A percentile compares a stretch with the other conserved stretches of the same genome.
Conservation (phyloP, 163 green algal species). For the Trebouxiophyceae sp. region DNA sequence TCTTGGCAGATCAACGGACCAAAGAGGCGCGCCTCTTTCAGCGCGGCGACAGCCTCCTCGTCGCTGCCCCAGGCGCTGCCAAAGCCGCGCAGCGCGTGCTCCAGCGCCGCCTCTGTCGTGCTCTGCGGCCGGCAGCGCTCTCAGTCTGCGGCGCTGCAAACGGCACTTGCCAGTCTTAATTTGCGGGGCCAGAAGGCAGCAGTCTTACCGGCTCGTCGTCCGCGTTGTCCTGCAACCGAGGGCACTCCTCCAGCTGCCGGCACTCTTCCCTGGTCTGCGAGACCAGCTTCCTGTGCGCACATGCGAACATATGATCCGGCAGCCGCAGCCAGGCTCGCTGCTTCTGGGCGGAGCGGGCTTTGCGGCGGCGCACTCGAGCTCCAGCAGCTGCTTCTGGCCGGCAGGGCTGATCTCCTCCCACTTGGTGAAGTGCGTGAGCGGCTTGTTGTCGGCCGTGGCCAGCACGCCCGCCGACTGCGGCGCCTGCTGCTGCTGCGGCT, state of each 20-base stretch:
- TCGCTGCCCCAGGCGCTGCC: neutral
- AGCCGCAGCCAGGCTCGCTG: too few species aligned
- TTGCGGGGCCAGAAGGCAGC: neutral
- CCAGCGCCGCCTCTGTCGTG: neutral
- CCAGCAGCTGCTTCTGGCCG: conserved; percentile 29
- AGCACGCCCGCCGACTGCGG: conserved; percentile 8
- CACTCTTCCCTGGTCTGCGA: conserved; percentile 15
- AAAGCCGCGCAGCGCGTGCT: neutral
- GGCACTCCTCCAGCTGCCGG: conserved; percentile 26
- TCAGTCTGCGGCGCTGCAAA: too few species aligned
- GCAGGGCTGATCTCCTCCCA: conserved; percentile 37
- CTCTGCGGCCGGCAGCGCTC: neutral
- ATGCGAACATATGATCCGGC: neutral
- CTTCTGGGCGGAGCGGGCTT: too few species aligned
- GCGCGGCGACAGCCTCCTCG: neutral
- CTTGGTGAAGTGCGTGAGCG: conserved; percentile 32
- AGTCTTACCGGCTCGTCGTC: neutral
- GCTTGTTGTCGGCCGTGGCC: conserved; percentile 23
- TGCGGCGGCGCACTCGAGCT: conserved; percentile 26
- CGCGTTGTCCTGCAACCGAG: conserved; percentile 9
- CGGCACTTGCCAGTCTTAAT: neutral
- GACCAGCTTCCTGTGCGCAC: neutral
- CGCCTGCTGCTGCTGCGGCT: neutral
- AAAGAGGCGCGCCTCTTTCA: neutral
- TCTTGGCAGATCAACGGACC: neutral